Percentiles rank a stretch among this genome's conserved stretches.
These are phyloP conservation scores for Phialophora verrucosa DNA, from an alignment of 2,329 filamentous ascomycete genomes.

Conservation along the genomic window DNA sequence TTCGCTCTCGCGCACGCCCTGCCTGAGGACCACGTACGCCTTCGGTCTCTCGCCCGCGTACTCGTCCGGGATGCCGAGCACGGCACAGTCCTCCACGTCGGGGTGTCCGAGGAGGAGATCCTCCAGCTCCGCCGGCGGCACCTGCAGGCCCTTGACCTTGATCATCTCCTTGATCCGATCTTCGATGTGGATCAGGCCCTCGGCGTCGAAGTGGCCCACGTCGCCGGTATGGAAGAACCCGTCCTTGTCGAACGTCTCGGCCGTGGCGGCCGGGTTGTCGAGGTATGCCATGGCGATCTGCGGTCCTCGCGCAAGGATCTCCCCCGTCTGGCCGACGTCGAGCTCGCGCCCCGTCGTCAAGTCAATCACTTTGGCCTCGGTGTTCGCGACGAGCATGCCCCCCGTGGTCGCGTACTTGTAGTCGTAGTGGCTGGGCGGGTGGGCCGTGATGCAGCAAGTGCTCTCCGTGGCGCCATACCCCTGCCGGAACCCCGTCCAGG, in stretches of 20 bases:
- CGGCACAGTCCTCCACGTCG: constrained; percentile 67
- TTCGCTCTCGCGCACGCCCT: constrained; percentile 64
- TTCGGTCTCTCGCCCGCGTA: constrained; percentile 65
- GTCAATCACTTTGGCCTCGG: constrained; percentile 64
- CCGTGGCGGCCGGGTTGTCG: constrained; percentile 73
- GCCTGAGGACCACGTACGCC: constrained; percentile 80
- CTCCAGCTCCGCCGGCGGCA: constrained; percentile 66
- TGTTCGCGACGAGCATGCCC: constrained; percentile 60
- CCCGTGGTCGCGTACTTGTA: constrained; percentile 62
- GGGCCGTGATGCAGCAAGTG: constrained; percentile 66
- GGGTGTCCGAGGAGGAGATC: constrained; percentile 62
- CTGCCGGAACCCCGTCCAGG: constrained; percentile 66
- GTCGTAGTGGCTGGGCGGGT: constrained; percentile 61
- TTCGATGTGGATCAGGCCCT: constrained; percentile 58
- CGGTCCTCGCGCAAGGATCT: constrained; percentile 75
- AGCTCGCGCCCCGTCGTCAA: constrained; percentile 53
- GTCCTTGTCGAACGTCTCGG: constrained; percentile 68
- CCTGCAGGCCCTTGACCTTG: constrained; percentile 67
- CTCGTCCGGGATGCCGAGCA: constrained; percentile 72
- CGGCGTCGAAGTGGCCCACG: constrained; percentile 64
- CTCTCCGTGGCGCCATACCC: constrained; percentile 74
- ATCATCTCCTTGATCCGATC: constrained; percentile 59
- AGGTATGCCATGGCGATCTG: constrained; percentile 82
- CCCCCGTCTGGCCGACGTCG: constrained; percentile 59
- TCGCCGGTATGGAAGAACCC: constrained; percentile 69